Percentiles rank a stretch among this genome's conserved stretches.
Evolutionary conservation across 2,329 filamentous ascomycete genomes (phyloP).

Genomic region (Pseudophaeomoniella oleicola): DNA sequence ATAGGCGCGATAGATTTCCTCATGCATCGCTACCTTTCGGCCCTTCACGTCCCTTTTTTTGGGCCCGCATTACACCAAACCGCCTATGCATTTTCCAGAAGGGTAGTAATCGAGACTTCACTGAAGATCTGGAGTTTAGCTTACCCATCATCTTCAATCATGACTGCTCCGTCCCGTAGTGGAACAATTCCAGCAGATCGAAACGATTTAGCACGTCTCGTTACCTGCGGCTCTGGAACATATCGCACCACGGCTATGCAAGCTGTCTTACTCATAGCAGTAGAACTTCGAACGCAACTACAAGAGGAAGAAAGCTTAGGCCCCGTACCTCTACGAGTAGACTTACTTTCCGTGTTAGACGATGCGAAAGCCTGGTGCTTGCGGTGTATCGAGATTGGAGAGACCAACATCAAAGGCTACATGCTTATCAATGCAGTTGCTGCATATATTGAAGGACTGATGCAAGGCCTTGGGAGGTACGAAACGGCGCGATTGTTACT

Average conservation of each 20-base stretch:
- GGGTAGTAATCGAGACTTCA: slow-evolving; percentile 20
- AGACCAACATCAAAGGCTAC: slow-evolving; percentile 20
- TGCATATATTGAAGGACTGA: too few species aligned
- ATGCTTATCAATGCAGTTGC: too few species aligned
- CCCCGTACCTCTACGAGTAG: slow-evolving; percentile 8
- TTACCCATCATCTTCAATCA: slow-evolving; percentile 20
- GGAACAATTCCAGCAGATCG: too few species aligned
- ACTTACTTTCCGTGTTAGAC: slow-evolving; percentile 10
- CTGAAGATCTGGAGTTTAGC: too few species aligned
- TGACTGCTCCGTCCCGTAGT: too few species aligned
- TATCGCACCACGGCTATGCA: slow-evolving; percentile 25
- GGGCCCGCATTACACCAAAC: slow-evolving; percentile 17
- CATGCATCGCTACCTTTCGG: slow-evolving; percentile 39
- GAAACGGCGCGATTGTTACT: too few species aligned
- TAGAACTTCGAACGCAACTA: slow-evolving; percentile 32
- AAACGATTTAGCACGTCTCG: slow-evolving; percentile 21
- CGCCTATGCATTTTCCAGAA: slow-evolving; percentile 22
- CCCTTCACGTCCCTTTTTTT: slow-evolving; percentile 32
- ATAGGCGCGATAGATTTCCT: slow-evolving; percentile 37
- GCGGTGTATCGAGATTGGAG: slow-evolving; percentile 15
- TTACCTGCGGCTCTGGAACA: slow-evolving; percentile 24
- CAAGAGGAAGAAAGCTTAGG: slow-evolving; percentile 12
- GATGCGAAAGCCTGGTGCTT: too few species aligned
- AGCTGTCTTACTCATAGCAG: slow-evolving; percentile 26
- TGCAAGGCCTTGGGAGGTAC: too few species aligned